phyloP scores from a whole-genome alignment of 768 basidiomycete genomes.

The Lactifluus volemus region DNA sequence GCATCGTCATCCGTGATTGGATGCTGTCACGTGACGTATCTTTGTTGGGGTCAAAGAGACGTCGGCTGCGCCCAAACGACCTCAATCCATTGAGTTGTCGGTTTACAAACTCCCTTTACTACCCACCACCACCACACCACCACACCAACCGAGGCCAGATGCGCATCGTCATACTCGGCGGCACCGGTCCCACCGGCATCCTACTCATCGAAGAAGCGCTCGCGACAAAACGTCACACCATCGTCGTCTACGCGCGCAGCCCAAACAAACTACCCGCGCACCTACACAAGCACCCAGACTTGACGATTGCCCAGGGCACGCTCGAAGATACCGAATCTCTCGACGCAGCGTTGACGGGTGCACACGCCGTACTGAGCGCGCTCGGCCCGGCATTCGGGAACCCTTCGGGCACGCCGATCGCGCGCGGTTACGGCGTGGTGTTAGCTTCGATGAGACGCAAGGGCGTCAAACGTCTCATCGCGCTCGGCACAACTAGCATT shows the following conservation, averaged over 20 bases:
- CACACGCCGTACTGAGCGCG: conserved; percentile 56
- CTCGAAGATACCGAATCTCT: conserved; percentile 45
- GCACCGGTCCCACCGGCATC: conserved; percentile 53
- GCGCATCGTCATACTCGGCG: conserved; percentile 61
- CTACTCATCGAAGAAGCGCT: conserved; percentile 51
- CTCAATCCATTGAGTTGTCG: no score
- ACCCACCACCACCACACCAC: no score
- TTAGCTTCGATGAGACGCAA: conserved; percentile 48
- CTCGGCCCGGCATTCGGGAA: conserved; percentile 45
- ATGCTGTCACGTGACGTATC: no score
- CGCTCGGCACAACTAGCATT: conserved; percentile 60
- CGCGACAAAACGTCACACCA: conserved; percentile 29
- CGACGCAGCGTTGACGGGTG: conserved; percentile 43
- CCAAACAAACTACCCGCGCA: conserved; percentile 54
- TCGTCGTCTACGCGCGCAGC: conserved; percentile 57
- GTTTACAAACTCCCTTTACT: no score
- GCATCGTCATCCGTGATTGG: no score
- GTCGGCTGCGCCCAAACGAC: no score
- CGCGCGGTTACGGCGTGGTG: conserved; percentile 47
- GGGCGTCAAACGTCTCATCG: conserved; percentile 49
- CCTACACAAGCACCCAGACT: conserved; percentile 34
- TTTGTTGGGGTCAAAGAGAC: no score
- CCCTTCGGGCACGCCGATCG: conserved; percentile 47
- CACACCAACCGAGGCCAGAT: conserved; percentile 24
- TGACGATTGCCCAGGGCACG: conserved; percentile 46